Conservation (phyloP, 805 yeast genomes). For the Komagataella kurtzmanii region DNA sequence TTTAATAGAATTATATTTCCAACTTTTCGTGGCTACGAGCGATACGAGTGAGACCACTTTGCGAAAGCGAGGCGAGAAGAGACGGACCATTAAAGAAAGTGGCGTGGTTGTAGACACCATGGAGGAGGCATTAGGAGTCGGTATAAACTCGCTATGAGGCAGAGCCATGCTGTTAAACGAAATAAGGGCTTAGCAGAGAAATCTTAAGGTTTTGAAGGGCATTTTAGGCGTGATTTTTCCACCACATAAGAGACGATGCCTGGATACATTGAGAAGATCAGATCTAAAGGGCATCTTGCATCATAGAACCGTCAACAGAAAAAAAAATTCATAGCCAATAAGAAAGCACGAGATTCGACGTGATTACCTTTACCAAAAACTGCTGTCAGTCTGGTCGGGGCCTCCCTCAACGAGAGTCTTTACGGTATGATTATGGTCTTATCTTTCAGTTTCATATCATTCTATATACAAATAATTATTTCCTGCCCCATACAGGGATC, state of each 20-base stretch:
- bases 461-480: conserved; percentile 1
- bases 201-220: not conserved
- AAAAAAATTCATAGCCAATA: not conserved
- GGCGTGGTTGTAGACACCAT: not conserved
- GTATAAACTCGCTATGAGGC: not conserved
- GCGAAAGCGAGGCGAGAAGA: not conserved
- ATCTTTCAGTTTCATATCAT: not conserved
- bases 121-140: not conserved
- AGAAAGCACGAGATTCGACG: not conserved
- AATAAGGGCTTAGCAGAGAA: not conserved
- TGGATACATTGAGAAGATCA: not conserved
- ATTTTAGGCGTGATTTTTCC: not conserved
- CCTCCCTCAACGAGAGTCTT: not conserved
- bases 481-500: conserved; percentile 17
- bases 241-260: not conserved
- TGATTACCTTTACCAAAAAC: not conserved
- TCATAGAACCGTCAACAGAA: not conserved
- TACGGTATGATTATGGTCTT: not conserved
- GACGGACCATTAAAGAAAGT: not conserved
- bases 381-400: too few species aligned
- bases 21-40: not conserved
- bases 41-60: not conserved
- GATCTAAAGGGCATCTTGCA: not conserved
- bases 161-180: not conserved
- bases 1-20: not conserved